Conservation (phyloP, 495 filamentous ascomycete species). For the Haplographium delicatum region DNA sequence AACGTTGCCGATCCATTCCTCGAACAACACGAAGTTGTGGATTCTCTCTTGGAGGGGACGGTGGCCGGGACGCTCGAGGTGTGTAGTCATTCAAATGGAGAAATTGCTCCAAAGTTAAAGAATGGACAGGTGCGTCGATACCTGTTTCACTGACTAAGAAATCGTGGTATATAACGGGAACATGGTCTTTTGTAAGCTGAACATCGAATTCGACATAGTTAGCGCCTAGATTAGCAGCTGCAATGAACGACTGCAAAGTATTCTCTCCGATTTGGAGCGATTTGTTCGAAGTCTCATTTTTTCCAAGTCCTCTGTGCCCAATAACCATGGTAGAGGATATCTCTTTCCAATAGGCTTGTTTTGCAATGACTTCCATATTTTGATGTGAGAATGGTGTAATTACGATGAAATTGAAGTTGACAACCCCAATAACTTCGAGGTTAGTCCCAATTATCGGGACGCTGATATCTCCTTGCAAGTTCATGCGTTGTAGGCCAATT, state of each 20-base stretch:
- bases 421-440: conserved; percentile 84
- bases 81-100: conserved; percentile 62
- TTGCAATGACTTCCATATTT: conserved; percentile 82
- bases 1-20: conserved; percentile 24
- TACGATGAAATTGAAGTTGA: conserved; percentile 95
- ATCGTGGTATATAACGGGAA: conserved; percentile 98
- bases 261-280: conserved; percentile 96
- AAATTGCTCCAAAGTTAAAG: conserved; percentile 90
- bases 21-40: conserved; percentile 16
- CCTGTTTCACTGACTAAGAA: conserved; percentile 98
- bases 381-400: conserved; percentile 93
- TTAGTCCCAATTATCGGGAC: conserved; percentile 81
- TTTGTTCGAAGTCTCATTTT: conserved; percentile 75
- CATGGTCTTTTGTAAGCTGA: conserved; percentile 96
- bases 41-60: conserved; percentile 23
- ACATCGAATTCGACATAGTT: conserved; percentile 94
- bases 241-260: conserved; percentile 90
- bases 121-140: conserved; percentile 94
- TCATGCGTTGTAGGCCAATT: conserved; percentile 71
- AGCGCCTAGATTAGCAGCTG: conserved; percentile 88
- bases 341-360: conserved; percentile 95
- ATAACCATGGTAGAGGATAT: conserved; percentile 81
- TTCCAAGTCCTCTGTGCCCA: conserved; percentile 88
- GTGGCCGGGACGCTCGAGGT: conserved; percentile 19
- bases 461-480: conserved; percentile 85